Conservation (phyloP, 2,329 filamentous ascomycete genomes). For the Fusarium sulawesiense region DNA sequence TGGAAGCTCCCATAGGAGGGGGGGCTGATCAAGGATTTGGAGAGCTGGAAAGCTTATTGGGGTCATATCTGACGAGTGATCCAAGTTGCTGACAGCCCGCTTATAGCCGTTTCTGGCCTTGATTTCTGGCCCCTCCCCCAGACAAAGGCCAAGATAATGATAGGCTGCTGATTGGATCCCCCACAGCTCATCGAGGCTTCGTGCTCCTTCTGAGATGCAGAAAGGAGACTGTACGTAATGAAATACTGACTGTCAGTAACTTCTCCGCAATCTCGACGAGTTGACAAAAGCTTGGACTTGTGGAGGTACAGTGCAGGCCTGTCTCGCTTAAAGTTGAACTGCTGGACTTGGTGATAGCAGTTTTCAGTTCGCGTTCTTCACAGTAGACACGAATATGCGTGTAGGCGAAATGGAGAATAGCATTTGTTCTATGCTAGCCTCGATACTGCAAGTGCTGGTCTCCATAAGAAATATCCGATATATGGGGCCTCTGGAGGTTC, state of each 20-base stretch:
- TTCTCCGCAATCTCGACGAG: conserved; percentile 29
- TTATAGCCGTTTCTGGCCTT: conserved; percentile 32
- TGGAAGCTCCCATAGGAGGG: conserved; percentile 13
- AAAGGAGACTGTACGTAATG: conserved; percentile 35
- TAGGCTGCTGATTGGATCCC: conserved; percentile 23
- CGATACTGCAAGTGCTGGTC: background rate
- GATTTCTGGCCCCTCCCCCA: conserved; percentile 33
- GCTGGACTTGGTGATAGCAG: background rate
- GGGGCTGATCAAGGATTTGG: conserved; percentile 6
- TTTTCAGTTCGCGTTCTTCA: background rate
- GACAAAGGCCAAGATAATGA: conserved; percentile 31
- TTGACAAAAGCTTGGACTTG: conserved; percentile 20
- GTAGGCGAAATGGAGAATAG: background rate
- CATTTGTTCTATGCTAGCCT: background rate
- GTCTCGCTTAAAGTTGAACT: background rate
- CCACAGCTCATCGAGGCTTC: conserved; percentile 25
- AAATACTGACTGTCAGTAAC: conserved; percentile 16
- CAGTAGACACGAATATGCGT: background rate
- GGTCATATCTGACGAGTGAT: conserved; percentile 9
- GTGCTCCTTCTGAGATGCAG: conserved; percentile 15
- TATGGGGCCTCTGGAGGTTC: background rate
- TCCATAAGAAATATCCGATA: background rate
- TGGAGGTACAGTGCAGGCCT: conserved; percentile 5
- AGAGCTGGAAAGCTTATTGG: conserved; percentile 32
- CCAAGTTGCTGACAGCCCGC: conserved; percentile 17